These are phyloP conservation scores for Gastrolobium villosum DNA, from an alignment of 306 rosid species.

Conservation along the genomic window DNA sequence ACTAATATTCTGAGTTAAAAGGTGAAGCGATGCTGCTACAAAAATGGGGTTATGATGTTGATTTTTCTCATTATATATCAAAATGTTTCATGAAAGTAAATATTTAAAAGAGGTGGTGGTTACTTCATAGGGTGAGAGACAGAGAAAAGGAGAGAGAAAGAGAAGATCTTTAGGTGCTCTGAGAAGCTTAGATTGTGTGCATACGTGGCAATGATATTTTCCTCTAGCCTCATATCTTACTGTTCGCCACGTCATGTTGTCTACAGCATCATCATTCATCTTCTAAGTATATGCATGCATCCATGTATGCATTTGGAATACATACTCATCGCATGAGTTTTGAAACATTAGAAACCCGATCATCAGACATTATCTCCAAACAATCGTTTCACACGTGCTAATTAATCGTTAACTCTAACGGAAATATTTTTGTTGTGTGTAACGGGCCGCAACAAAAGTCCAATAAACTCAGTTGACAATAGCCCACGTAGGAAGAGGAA, in stretches of 20 bases:
- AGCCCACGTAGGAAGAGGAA: too few relatives aligned
- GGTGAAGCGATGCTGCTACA: neutral
- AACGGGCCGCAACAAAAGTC: too few relatives aligned
- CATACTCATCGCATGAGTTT: neutral
- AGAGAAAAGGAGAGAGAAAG: neutral
- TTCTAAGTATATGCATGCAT: slow-evolving; percentile 17
- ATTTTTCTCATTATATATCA: too few relatives aligned
- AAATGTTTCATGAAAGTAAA: slow-evolving; percentile 14
- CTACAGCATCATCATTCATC: neutral
- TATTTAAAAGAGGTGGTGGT: slow-evolving; percentile 17
- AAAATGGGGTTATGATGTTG: neutral
- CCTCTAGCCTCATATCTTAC: slow-evolving; percentile 30
- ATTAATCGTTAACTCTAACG: too few relatives aligned
- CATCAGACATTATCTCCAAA: too few relatives aligned
- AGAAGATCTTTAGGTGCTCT: slow-evolving; percentile 43
- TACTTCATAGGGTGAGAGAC: neutral
- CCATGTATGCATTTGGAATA: neutral
- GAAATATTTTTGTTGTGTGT: too few relatives aligned
- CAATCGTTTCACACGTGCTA: too few relatives aligned
- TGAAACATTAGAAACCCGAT: too few relatives aligned
- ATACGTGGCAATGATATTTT: slow-evolving; percentile 56
- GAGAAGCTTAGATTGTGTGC: slow-evolving; percentile 39
- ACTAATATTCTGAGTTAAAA: slow-evolving; percentile 1
- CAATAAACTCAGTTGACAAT: too few relatives aligned
- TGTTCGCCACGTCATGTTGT: slow-evolving; percentile 48